phyloP scores from a whole-genome alignment of 768 basidiomycete genomes.

The Agaricus subrufescens region DNA sequence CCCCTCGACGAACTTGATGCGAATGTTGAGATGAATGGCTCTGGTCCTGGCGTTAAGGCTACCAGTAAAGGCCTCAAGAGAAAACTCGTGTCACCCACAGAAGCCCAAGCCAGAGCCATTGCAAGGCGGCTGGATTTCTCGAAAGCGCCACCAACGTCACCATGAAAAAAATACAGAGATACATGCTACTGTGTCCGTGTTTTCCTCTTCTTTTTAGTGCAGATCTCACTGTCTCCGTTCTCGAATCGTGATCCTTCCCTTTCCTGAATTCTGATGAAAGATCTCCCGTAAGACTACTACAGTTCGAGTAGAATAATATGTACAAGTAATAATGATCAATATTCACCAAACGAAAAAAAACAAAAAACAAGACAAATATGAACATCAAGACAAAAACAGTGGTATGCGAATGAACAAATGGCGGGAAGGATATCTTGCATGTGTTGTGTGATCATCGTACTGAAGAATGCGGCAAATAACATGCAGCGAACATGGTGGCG shows the following conservation, averaged over 20 bases:
- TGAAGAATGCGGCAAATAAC: background rate
- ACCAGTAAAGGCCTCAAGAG: conserved; percentile 61
- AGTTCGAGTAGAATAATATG: conserved; percentile 6
- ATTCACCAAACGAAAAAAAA: background rate
- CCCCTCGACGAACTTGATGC: conserved; percentile 78
- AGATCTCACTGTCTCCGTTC: too few species aligned
- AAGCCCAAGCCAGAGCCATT: conserved; percentile 49
- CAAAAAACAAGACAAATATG: background rate
- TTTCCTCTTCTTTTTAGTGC: too few species aligned
- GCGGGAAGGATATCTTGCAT: background rate
- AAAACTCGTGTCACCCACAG: conserved; percentile 58
- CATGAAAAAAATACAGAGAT: background rate
- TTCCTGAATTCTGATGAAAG: background rate
- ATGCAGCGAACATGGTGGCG: background rate
- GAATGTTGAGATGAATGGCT: conserved; percentile 50
- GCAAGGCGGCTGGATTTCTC: conserved; percentile 73
- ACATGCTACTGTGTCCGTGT: too few species aligned
- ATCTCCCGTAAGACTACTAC: conserved; percentile 2
- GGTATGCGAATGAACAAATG: background rate
- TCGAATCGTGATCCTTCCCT: background rate
- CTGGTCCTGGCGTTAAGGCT: conserved; percentile 51
- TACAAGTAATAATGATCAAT: conserved; percentile 10
- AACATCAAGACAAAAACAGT: background rate
- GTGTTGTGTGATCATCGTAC: background rate
- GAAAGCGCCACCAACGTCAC: conserved; percentile 37